Conservation (phyloP, 495 filamentous ascomycete genomes). For the Aspergillus bertholletiae region DNA sequence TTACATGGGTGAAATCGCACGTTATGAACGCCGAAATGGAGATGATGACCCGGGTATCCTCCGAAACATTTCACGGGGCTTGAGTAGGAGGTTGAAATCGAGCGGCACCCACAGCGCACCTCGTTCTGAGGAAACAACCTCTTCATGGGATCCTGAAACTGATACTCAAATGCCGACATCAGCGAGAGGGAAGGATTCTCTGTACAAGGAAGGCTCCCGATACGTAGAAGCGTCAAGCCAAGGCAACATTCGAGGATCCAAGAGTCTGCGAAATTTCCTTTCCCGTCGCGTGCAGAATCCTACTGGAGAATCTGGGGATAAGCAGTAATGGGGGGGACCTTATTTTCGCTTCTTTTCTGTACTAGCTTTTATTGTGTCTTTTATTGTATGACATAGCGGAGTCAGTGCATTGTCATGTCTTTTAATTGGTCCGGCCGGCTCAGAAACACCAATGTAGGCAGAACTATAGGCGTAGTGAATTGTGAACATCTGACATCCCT, state of each 20-base stretch:
- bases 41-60: conserved; percentile 33
- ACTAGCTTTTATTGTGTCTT: not conserved
- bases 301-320: not conserved
- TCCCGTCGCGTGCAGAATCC: conserved; percentile 14
- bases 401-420: not conserved
- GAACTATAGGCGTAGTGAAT: not conserved
- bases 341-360: not conserved
- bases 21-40: conserved; percentile 42
- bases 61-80: conserved; percentile 28
- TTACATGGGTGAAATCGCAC: conserved; percentile 62
- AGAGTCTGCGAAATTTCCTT: conserved; percentile 19
- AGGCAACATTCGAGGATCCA: conserved; percentile 8
- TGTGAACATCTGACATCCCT: not conserved
- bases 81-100: conserved; percentile 35
- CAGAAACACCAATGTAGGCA: no score
- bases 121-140: conserved; percentile 21
- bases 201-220: conserved; percentile 1
- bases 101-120: conserved; percentile 27
- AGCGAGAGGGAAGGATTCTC: not conserved
- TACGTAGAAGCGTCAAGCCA: not conserved
- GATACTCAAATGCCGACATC: not conserved
- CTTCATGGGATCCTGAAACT: conserved; percentile 12
- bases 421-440: not conserved
- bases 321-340: not conserved
- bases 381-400: not conserved